phyloP scores from a whole-genome alignment of 345 rosid genomes.

The Turnera subulata region DNA sequence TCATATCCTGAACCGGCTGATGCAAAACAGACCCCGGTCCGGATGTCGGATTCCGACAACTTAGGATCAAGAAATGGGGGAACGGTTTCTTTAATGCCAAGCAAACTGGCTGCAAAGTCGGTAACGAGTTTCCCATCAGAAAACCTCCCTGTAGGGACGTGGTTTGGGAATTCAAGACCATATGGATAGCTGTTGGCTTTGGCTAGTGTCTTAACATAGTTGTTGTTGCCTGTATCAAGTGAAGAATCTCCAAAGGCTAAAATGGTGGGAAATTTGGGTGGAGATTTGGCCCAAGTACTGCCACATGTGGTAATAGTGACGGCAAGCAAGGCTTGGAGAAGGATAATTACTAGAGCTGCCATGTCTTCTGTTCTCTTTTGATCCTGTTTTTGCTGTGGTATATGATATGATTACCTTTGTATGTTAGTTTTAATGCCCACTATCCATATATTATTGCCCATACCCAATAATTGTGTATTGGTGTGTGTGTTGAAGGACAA shows the following conservation, averaged over 20 bases:
- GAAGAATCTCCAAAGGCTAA: conserved; percentile 40
- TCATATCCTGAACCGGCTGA: conserved; percentile 45
- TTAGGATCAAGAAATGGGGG: conserved; percentile 44
- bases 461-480: too few species aligned
- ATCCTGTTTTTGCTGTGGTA: too few species aligned
- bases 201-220: conserved; percentile 16
- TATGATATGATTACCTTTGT: too few species aligned
- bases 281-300: background rate
- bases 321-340: background rate
- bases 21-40: conserved; percentile 42
- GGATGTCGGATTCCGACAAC: conserved; percentile 19
- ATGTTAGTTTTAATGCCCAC: too few species aligned
- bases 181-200: conserved; percentile 37
- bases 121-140: conserved; percentile 44
- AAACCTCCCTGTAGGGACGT: conserved; percentile 43
- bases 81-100: conserved; percentile 35
- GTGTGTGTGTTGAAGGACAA: too few species aligned
- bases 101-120: conserved; percentile 35
- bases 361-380: too few species aligned
- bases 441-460: too few species aligned
- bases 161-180: conserved; percentile 36
- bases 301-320: background rate
- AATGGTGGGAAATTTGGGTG: conserved; percentile 26
- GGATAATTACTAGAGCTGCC: background rate
- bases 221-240: conserved; percentile 41